Percentiles rank a stretch among this genome's conserved stretches.
phyloP scores from a whole-genome alignment of 805 yeast genomes.

The Cyberlindnera misumaiensis region DNA sequence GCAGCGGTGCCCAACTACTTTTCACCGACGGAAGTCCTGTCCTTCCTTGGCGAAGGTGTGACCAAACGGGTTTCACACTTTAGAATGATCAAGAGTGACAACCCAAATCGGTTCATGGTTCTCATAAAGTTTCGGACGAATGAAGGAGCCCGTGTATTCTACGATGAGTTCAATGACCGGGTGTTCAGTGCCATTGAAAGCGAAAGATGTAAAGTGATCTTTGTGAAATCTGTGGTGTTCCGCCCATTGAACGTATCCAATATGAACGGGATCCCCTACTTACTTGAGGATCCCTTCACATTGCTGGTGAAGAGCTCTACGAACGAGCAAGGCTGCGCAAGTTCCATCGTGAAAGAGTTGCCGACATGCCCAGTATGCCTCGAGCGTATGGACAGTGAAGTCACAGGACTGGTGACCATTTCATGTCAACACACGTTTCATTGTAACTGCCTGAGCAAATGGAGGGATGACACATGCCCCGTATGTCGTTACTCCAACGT shows the following conservation, averaged over 20 bases:
- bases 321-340: slow-evolving; percentile 9
- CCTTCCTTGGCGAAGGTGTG: slow-evolving; percentile 65
- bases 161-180: slow-evolving; percentile 60
- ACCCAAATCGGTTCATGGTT: slow-evolving; percentile 66
- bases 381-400: slow-evolving; percentile 75
- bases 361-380: slow-evolving; percentile 93
- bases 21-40: slow-evolving; percentile 76
- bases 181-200: slow-evolving; percentile 84
- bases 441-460: slow-evolving; percentile 77
- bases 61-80: slow-evolving; percentile 58
- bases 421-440: slow-evolving; percentile 94
- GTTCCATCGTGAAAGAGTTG: slow-evolving; percentile 43
- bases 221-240: slow-evolving; percentile 38
- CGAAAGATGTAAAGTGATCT: slow-evolving; percentile 73
- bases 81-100: slow-evolving; percentile 60
- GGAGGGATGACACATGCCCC: slow-evolving; percentile 90
- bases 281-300: slow-evolving; percentile 71
- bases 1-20: slow-evolving; percentile 85
- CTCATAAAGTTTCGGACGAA: slow-evolving; percentile 63
- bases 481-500: slow-evolving; percentile 74
- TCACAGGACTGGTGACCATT: slow-evolving; percentile 78
- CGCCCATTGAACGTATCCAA: slow-evolving; percentile 17
- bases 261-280: slow-evolving; percentile 50
- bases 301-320: slow-evolving; percentile 14
- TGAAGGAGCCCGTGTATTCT: slow-evolving; percentile 55